Percentiles rank a stretch among this genome's conserved stretches.
Evolutionary conservation across 805 yeast species (phyloP).

Genomic region (Sungouiozyma ichnusensis): DNA sequence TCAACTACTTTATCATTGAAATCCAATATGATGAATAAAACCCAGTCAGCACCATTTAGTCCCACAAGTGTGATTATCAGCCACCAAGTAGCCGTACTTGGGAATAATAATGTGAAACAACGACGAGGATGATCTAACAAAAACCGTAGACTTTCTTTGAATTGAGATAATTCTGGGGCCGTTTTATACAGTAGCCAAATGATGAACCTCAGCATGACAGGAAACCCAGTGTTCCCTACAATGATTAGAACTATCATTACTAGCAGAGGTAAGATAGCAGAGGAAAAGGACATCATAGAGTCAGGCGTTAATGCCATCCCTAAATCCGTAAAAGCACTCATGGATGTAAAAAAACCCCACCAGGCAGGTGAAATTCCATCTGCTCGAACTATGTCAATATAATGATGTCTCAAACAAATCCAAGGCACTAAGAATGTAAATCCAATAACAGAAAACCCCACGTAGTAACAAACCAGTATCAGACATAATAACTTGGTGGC

Average conservation of each 20-base stretch:
- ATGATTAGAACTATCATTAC: conserved; percentile 59
- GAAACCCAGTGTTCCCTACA: conserved; percentile 92
- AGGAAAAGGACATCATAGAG: conserved; percentile 59
- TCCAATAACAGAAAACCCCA: conserved; percentile 59
- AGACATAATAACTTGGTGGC: conserved; percentile 66
- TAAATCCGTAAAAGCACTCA: conserved; percentile 69
- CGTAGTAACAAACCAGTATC: conserved; percentile 52
- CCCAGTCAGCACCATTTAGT: conserved; percentile 64
- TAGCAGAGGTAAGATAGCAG: conserved; percentile 54
- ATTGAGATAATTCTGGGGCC: conserved; percentile 50
- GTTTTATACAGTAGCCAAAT: conserved; percentile 69
- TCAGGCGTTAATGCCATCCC: conserved; percentile 74
- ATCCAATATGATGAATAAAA: conserved; percentile 72
- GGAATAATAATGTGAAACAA: conserved; percentile 85
- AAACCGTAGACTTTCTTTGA: conserved; percentile 69
- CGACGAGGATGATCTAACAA: conserved; percentile 91
- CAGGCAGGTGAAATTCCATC: conserved; percentile 65
- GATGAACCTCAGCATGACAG: conserved; percentile 64
- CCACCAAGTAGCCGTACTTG: conserved; percentile 94
- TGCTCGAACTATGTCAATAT: conserved; percentile 33
- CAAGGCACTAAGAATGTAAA: conserved; percentile 49
- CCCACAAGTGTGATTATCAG: conserved; percentile 59
- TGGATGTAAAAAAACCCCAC: conserved; percentile 87
- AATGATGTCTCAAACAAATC: conserved; percentile 35
- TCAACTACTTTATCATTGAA: conserved; percentile 40